These are phyloP conservation scores for Zoysia japonica DNA, from an alignment of 176 grass and related monocot species.

Conservation along the genomic window DNA sequence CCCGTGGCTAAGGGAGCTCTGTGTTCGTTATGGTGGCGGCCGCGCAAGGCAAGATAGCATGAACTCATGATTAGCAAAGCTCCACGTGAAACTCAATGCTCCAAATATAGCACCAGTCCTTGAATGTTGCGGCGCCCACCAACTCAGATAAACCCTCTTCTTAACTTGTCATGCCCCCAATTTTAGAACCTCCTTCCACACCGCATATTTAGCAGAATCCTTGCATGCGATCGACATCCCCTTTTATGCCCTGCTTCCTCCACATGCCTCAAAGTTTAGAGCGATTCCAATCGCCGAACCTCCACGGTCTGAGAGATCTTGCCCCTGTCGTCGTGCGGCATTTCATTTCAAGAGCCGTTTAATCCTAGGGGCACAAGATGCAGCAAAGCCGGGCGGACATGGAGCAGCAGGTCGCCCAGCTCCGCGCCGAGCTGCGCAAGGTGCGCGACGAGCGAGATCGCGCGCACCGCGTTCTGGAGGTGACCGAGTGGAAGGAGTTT, in stretches of 20 bases:
- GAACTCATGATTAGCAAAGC: background rate
- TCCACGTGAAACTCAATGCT: background rate
- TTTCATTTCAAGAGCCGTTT: constrained; percentile 15
- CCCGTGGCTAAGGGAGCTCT: background rate
- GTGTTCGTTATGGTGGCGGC: background rate
- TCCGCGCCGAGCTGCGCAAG: constrained; percentile 69
- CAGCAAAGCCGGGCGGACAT: constrained; percentile 41
- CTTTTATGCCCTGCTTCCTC: constrained; percentile 34
- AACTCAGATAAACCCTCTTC: constrained; percentile 1
- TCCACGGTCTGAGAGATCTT: constrained; percentile 13
- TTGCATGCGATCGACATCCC: background rate
- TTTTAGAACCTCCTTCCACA: constrained; percentile 17
- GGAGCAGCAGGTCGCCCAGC: constrained; percentile 56
- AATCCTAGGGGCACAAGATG: constrained; percentile 22
- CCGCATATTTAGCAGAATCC: constrained; percentile 37
- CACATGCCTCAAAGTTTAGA: constrained; percentile 40
- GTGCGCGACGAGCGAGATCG: constrained; percentile 55
- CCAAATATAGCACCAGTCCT: constrained; percentile 4
- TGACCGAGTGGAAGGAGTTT: constrained; percentile 58
- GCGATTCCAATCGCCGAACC: constrained; percentile 30
- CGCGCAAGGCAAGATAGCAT: background rate
- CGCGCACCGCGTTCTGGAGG: constrained; percentile 61
- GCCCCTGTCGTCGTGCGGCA: constrained; percentile 16
- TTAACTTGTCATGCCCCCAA: constrained; percentile 29
- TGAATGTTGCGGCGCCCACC: background rate